Conservation (phyloP, 2,329 filamentous ascomycete genomes). For the Lojkania enalia region DNA sequence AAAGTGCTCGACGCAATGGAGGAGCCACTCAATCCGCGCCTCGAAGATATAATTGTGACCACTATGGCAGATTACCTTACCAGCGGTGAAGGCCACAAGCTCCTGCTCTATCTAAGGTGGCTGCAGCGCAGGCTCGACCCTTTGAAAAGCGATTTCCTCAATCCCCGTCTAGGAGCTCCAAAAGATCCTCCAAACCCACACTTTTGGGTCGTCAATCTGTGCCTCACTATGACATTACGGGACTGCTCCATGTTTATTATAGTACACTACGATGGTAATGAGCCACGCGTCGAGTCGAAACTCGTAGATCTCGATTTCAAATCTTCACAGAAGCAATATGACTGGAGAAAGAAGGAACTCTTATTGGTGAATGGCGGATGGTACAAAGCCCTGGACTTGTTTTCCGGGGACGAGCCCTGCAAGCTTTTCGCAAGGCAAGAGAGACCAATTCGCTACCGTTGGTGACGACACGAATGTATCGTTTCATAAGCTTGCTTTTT, state of each 20-base stretch:
- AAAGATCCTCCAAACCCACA: not conserved
- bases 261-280: conserved; percentile 9
- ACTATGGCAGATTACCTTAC: conserved; percentile 28
- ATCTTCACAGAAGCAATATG: conserved; percentile 43
- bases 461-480: no score
- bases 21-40: not conserved
- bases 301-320: conserved; percentile 55
- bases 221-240: conserved; percentile 51
- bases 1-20: conserved; percentile 15
- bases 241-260: conserved; percentile 53
- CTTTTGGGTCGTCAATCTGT: conserved; percentile 18
- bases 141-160: not conserved
- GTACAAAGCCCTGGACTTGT: conserved; percentile 33
- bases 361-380: conserved; percentile 44
- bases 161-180: not conserved
- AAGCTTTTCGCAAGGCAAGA: not conserved
- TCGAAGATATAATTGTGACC: conserved; percentile 10
- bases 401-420: not conserved
- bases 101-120: conserved; percentile 43
- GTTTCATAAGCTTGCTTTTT: no score
- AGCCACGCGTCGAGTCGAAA: conserved; percentile 41
- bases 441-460: no score
- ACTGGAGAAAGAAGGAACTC: conserved; percentile 49
- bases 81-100: conserved; percentile 34
- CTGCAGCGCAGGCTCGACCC: conserved; percentile 46